Evolutionary conservation across 345 rosid genomes (phyloP), one percentile per base, ranked within the genome.

Genomic region (Xanthoceras sorbifolium): DNA sequence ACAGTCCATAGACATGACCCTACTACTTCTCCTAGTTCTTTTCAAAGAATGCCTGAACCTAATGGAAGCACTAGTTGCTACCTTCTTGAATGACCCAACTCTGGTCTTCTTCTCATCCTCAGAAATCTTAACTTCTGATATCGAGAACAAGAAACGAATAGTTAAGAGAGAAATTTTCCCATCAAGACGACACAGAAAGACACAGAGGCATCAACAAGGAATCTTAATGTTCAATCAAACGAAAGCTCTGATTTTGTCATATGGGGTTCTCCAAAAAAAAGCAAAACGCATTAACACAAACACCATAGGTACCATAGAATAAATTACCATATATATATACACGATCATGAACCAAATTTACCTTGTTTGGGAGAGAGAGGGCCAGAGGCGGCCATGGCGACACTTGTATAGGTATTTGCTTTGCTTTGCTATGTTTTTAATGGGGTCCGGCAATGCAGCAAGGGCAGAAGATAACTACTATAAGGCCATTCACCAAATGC

Each of bases 41-140:
- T 87, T 90, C 67, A 96, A 76, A 22, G 99, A 93, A 73, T 89
- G 80, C 80, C 94, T 86, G 81, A 93, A 87, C 83, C 89, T 93
- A n/a, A 84, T 88, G 62, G 99, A 95, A 81, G 92, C 89, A 75
- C 57, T 87, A 31, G 85, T 79, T 57, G 89, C 88, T 75, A 83
- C 86, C 85, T 89, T 88, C 89, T 81, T 94, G 40, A 96, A 74
- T 68, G 97, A 91, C 12, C 87, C 93, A 79, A 86, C 88, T 80
- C 82, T 86, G 36, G 81, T 83, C 82, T 89, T 83, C 81, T 72
- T 83, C 74, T 89, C 89, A 64, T 88, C 89, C 81, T 85, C 91
- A 11, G 63, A 55, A 73, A 44, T 54, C 23, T 86, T 88, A 78
- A 76, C 70, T 42, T 83, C 94, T 68, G 76, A 31, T 14, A n/a